These are phyloP conservation scores for Paulownia fortunei DNA, from an alignment of 257 asterid genomes.

Conservation along the genomic window DNA sequence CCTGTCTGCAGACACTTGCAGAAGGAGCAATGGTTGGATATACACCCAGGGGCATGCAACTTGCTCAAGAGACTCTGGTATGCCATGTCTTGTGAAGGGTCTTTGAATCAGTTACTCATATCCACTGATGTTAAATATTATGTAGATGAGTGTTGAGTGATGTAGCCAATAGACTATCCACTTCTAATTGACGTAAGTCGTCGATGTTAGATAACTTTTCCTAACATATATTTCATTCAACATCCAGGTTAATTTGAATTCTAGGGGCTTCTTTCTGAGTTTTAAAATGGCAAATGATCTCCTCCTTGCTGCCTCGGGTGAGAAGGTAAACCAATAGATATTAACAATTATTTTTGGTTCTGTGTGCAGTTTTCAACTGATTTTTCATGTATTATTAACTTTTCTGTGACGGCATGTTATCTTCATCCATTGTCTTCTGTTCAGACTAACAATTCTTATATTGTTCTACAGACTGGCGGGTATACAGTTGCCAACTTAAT, in stretches of 20 bases:
- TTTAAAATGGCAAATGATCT: constrained; percentile 68
- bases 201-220: background rate
- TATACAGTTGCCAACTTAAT: constrained; percentile 80
- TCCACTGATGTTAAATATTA: background rate
- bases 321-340: constrained; percentile 58
- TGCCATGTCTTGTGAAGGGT: constrained; percentile 17
- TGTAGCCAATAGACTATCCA: background rate
- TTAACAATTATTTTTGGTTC: background rate
- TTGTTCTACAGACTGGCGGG: constrained; percentile 72
- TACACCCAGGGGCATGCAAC: constrained; percentile 86
- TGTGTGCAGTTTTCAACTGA: background rate
- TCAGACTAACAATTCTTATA: constrained; percentile 9
- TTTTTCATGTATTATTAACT: background rate
- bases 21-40: constrained; percentile 93
- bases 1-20: constrained; percentile 64
- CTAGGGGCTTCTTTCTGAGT: constrained; percentile 53
- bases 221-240: constrained; percentile 24
- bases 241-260: constrained; percentile 63
- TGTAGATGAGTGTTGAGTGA: background rate
- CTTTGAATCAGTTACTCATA: background rate
- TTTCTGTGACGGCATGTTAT: background rate
- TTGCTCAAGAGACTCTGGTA: constrained; percentile 92
- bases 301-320: constrained; percentile 87
- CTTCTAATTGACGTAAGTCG: background rate
- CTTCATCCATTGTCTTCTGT: background rate